A percentile compares a stretch with the other conserved stretches of the same genome.
phyloP scores from a whole-genome alignment of 495 filamentous ascomycete genomes.

The Hypoxylon fuscum region DNA sequence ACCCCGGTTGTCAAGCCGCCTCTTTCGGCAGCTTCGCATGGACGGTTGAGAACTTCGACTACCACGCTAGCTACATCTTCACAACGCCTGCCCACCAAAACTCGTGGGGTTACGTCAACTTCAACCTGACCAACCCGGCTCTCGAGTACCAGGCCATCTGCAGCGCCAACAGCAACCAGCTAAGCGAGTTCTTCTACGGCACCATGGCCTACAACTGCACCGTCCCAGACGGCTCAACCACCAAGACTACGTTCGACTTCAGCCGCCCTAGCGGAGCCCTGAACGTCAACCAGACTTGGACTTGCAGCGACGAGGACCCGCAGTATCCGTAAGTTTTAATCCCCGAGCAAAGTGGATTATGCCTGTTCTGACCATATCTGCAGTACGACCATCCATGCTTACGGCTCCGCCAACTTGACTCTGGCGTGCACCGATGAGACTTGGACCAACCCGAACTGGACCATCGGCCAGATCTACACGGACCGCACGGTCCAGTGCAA shows the following conservation, averaged over 20 bases:
- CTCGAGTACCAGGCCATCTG: conserved; percentile 44
- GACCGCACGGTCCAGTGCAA: conserved; percentile 45
- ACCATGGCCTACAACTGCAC: conserved; percentile 49
- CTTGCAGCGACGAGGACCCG: conserved; percentile 48
- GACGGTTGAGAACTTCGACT: conserved; percentile 48
- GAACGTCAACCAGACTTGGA: conserved; percentile 55
- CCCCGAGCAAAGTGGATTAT: neutral
- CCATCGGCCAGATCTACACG: conserved; percentile 52
- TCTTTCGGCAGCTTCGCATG: conserved; percentile 50
- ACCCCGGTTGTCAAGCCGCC: conserved; percentile 40
- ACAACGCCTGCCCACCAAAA: conserved; percentile 57
- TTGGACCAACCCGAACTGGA: conserved; percentile 54
- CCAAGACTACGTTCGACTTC: conserved; percentile 49
- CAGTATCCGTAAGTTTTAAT: conserved; percentile 48
- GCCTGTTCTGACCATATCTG: conserved; percentile 14
- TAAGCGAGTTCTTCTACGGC: conserved; percentile 58
- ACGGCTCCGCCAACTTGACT: conserved; percentile 44
- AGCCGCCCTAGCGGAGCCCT: conserved; percentile 42
- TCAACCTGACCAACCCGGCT: conserved; percentile 56
- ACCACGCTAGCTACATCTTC: conserved; percentile 52
- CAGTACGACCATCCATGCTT: conserved; percentile 49
- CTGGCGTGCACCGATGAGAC: conserved; percentile 48
- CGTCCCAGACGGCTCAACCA: conserved; percentile 27
- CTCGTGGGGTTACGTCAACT: conserved; percentile 51
- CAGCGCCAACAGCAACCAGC: conserved; percentile 50